Evolutionary conservation across 352 stramenopile species (phyloP).

Genomic region (Pythium myriotylum): DNA sequence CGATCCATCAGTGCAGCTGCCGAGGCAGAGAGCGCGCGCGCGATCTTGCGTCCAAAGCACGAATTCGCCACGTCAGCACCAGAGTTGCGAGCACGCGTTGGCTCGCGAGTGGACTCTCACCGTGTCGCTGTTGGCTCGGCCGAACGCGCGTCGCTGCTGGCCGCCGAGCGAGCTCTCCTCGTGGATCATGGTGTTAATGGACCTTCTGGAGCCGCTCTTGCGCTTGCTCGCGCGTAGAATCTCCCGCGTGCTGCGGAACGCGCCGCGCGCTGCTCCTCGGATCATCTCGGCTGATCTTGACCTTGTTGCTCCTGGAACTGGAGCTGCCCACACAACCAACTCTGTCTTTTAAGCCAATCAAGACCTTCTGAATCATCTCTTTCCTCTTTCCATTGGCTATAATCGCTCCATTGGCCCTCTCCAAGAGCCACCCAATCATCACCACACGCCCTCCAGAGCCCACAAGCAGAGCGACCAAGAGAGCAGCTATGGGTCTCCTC

Average conservation of each 20-base stretch:
- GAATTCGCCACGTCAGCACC: neutral
- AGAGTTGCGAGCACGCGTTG: neutral
- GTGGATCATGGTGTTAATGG: conserved; percentile 21
- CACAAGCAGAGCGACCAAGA: conserved; percentile 9
- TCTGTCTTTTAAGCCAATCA: conserved; percentile 13
- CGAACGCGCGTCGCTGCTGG: conserved; percentile 56
- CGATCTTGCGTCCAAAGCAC: conserved; percentile 35
- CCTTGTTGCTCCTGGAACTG: neutral
- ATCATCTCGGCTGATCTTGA: conserved; percentile 41
- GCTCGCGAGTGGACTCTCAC: neutral
- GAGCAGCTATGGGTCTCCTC: conserved; percentile 63
- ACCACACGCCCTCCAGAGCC: conserved; percentile 18
- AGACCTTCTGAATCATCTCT: neutral
- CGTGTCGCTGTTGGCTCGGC: conserved; percentile 40
- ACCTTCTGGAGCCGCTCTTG: conserved; percentile 29
- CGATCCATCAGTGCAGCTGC: conserved; percentile 38
- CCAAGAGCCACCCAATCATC: conserved; percentile 30
- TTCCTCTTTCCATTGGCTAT: conserved; percentile 11
- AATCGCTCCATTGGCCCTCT: neutral
- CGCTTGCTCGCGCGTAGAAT: conserved; percentile 44
- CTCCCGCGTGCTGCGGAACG: conserved; percentile 62
- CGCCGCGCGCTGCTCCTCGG: conserved; percentile 38
- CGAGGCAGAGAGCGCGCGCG: conserved; percentile 40
- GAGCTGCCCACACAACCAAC: neutral
- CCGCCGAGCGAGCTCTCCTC: conserved; percentile 53